Base-by-base conservation (phyloP, 169 alveolate genomes). In the Theileria sp. region DNA sequence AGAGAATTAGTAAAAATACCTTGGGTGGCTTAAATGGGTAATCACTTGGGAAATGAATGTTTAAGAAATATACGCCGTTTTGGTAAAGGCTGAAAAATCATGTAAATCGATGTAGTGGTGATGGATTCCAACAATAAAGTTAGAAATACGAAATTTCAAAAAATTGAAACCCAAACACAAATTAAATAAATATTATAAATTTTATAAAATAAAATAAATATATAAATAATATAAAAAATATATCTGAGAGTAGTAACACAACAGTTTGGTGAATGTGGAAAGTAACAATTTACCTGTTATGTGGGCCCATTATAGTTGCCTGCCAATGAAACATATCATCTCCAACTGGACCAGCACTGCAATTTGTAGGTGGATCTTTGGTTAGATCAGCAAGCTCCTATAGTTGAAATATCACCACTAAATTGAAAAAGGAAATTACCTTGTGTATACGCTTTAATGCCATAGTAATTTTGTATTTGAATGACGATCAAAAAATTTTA, bases 1-100 rank as follows among this genome's bases (percentile, higher is more conserved):
- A 66, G 30, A 7, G 25, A 36, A 19, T 10, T 3, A 12, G 75
- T 23, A 66, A 66, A 25, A 73, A 79, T 61, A 95, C 96, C 94
- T 98, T 98, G 21, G 99, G 99, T n/a, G 99, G 99, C 91, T 97
- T 97, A 95, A 98, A 98, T 38, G 99, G 99, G 82, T 98, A 98
- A 81, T 98, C 99, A 26, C 98, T 96, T 0, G 99, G 99, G 93
- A 98, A 98, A 79, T 95, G 95, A 69, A 98, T 98, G 93, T 97
- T 97, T 82, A 98, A 87, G 88, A 96, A 96, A 95, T 97, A 98
- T 25, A 98, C 98, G 6, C 99, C 99, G 51, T 99, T 99, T 77
- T 95, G 94, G 92, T 96, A 98, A 26, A 99, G 98, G 51, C 97
- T 93, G 78, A 70, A 92, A 66, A 68, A 69, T 51, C 56, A 56